Base-by-base conservation (phyloP, 2,329 filamentous ascomycete genomes). In the Fusarium sp. region DNA sequence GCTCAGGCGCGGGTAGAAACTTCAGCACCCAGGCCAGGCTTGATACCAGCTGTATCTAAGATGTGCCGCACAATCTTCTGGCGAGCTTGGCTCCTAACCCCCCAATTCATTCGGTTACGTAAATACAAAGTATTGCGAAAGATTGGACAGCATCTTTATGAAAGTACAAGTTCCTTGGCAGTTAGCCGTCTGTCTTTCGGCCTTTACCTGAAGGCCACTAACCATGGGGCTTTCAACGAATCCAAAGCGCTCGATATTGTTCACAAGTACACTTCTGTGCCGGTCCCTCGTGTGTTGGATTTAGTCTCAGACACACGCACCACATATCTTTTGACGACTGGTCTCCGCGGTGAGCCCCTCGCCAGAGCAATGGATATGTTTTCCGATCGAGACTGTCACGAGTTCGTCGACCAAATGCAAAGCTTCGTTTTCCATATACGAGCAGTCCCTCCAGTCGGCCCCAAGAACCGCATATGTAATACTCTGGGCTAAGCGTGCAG, bases 171-270 rank as follows among this genome's bases (percentile, higher is more conserved):
- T 38, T 49, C 51, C 14, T 25, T 37, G 7, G 23, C 15, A 10
- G 73, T 77, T 15, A 75, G 77, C 46, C 71, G 74, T 41, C 57
- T 81, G 21, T 79, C 78, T 5, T 80, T 81, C 58, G 77, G 78
- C 12, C 75, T 81, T 2, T 81, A 78, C 54, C 56, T 82, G 21
- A 81, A 82, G 54, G 60, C 10, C 23, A 39, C 21, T 62, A 5
- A 27, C 9, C 23, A n/a, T 3, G n/a, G 31, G 6, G 23, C 37
- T 4, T 67, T 56, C 21, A 82, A 82, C 37, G 69, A 81, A 60
- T 72, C 70, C 58, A 78, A 79, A 31, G 78, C 79, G 1, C 64
- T 82, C 23, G 39, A 57, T 1, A 48, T 75, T 18, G 62, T 81
- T 35, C 72, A 41, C 6, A 68, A 60, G 19, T 39, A 79, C 35